Conservation (phyloP, 2,329 filamentous ascomycete species). For the Metarhizium robertsii region DNA sequence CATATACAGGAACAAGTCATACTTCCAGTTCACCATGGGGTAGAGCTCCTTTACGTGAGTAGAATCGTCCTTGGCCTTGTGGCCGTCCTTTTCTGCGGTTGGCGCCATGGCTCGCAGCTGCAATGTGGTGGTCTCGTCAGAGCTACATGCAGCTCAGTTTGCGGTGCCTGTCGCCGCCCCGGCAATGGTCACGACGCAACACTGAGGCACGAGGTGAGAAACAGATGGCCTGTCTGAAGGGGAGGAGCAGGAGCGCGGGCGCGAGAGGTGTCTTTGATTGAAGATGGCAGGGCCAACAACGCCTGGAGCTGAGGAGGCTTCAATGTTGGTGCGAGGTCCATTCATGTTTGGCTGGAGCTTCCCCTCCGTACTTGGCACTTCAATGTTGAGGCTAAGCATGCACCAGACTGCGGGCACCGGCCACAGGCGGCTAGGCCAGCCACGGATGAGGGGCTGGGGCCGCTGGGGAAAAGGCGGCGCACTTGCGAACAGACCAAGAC, state of each 20-base stretch:
- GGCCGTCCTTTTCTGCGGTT: constrained; percentile 29
- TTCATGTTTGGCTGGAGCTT: too few species aligned
- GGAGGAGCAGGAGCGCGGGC: neutral
- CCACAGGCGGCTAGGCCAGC: neutral
- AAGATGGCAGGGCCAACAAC: too few species aligned
- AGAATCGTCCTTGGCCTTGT: constrained; percentile 45
- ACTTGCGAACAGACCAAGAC: too few species aligned
- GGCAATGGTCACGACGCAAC: neutral
- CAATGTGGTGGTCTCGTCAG: neutral
- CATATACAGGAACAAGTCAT: constrained; percentile 68
- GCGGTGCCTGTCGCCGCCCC: neutral
- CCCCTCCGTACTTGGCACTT: too few species aligned
- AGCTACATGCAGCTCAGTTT: neutral
- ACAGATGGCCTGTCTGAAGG: neutral
- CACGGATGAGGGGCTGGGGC: neutral
- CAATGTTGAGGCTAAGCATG: too few species aligned
- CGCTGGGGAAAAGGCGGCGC: too few species aligned
- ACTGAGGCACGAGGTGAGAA: neutral
- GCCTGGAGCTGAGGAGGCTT: too few species aligned
- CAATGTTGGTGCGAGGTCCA: too few species aligned
- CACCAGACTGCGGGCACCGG: too few species aligned
- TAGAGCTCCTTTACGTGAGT: constrained; percentile 44
- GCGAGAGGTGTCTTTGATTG: neutral
- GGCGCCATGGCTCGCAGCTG: constrained; percentile 3
- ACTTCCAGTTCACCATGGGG: constrained; percentile 64